These are phyloP conservation scores for Venturia carpophila DNA, from an alignment of 2,329 filamentous ascomycete genomes.

Conservation along the genomic window DNA sequence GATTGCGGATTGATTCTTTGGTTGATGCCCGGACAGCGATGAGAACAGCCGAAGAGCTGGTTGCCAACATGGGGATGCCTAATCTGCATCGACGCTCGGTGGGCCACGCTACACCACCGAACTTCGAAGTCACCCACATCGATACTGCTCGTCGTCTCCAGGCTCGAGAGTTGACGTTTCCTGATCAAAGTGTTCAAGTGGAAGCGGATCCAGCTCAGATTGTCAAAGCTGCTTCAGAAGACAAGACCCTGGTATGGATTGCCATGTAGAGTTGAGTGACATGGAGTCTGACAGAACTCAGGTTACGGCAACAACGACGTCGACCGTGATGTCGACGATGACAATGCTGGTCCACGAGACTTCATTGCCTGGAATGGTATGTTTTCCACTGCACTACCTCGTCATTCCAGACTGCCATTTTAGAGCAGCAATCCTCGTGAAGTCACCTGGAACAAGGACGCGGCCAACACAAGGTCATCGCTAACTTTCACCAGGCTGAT, in stretches of 20 bases:
- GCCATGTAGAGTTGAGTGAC: not conserved
- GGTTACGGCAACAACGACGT: constrained; percentile 13
- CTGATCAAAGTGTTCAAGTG: not conserved
- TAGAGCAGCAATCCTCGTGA: not conserved
- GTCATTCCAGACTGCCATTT: not conserved
- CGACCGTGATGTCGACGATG: constrained; percentile 2
- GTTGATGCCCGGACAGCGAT: not conserved
- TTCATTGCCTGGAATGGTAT: not conserved
- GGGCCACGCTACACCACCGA: not conserved
- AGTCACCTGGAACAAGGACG: not conserved
- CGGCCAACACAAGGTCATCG: not conserved
- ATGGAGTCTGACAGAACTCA: not conserved
- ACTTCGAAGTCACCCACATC: not conserved
- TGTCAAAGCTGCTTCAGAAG: not conserved
- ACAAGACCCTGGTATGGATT: not conserved
- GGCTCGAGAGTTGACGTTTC: not conserved
- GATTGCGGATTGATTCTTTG: not conserved
- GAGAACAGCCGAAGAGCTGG: constrained; percentile 8
- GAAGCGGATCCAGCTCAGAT: not conserved
- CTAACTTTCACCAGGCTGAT: not conserved
- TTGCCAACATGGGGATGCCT: not conserved
- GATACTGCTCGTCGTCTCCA: not conserved
- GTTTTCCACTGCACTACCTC: not conserved
- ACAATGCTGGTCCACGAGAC: constrained; percentile 13
- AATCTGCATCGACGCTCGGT: not conserved